phyloP scores from a whole-genome alignment of 164 flowering plant species.

The Piper betle region DNA sequence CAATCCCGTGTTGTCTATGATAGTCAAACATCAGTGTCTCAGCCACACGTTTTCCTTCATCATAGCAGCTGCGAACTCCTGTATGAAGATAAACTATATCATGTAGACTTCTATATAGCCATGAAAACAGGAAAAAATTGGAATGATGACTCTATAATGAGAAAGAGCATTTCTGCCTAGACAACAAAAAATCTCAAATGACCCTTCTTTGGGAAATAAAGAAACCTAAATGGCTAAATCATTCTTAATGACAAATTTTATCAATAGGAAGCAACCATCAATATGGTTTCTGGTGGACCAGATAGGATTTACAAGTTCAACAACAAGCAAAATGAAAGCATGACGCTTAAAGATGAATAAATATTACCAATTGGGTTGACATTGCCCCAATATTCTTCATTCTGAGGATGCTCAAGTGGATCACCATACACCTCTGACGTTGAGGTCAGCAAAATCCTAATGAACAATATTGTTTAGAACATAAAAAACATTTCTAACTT shows the following conservation, averaged over 20 bases:
- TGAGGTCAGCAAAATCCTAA: conserved; percentile 82
- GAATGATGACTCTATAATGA: no score
- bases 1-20: conserved; percentile 81
- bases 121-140: neutral
- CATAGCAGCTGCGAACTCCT: conserved; percentile 81
- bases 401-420: conserved; percentile 94
- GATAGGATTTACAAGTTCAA: neutral
- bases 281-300: no score
- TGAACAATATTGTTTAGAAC: neutral
- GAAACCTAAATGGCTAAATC: no score
- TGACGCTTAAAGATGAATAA: no score
- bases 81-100: neutral
- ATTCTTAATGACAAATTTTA: no score
- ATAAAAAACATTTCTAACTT: neutral
- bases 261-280: no score
- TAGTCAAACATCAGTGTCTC: conserved; percentile 85
- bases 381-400: conserved; percentile 95
- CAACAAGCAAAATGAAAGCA: neutral
- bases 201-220: no score
- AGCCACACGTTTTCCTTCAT: conserved; percentile 84
- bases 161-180: no score
- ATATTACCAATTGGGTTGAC: conserved; percentile 87
- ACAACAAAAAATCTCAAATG: no score
- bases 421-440: conserved; percentile 99
- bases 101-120: neutral